Evolutionary conservation across 179 eudicot genomes (phyloP), one percentile per base, ranked within the genome.

Genomic region (Silene vulgaris): DNA sequence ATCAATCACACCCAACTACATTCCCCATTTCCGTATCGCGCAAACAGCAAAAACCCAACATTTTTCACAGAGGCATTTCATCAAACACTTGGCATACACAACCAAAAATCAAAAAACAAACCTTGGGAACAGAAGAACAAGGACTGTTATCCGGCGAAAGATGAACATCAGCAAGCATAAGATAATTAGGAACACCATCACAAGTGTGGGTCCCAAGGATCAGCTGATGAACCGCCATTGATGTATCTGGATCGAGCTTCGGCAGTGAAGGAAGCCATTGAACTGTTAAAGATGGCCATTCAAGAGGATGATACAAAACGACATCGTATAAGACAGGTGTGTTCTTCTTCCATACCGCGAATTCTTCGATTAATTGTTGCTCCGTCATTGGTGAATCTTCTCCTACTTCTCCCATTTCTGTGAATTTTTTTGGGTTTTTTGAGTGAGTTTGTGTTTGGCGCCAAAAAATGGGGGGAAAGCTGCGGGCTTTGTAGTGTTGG

Each of bases 241-340:
- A 75, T 0, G 84, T 76, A 73, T 83, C 82, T n/a, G 82, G 72
- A 70, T 76, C 56, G 63, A 87, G 17, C 4, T 74, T 77, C 0
- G 90, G 85, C 0, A 84, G 74, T 20, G 86, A 77, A 0, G 96
- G 96, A 8, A 92, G 86, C 90, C 91, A 95, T 26, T 90, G 89
- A 66, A 92, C 96, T 76, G 99, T 95, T 77, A 95, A 95, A 56
- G 99, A 95, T 1, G 99, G 99, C 97, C 97, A 95, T 63, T 89
- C 96, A 12, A 95, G 90, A 1, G 91, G 72, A 75, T 90, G 89
- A 23, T 86, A 86, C 21, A 95, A 19, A 30, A 92, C 82, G 3
- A 95, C 80, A 30, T 95, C 97, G 85, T 95, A 95, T 12, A 95
- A 86, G 9, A 95, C 85, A 0, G 97, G 96, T 0, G 90, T 88